Conservation (phyloP, 495 filamentous ascomycete species). For the Penicillium egyptiacum region DNA sequence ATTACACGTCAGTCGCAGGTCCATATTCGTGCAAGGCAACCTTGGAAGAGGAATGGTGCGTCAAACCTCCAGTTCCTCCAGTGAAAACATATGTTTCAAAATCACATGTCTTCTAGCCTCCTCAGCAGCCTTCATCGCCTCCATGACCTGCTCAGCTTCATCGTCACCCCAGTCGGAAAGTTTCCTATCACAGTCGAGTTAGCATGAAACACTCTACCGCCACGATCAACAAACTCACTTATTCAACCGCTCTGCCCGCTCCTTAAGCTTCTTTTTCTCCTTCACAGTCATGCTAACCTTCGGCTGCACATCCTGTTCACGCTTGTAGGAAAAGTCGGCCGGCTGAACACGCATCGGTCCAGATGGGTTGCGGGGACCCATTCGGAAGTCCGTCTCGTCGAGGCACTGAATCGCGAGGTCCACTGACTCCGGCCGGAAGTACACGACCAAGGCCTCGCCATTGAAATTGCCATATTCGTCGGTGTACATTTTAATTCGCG, state of each 20-base stretch:
- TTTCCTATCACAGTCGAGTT: conserved; percentile 54
- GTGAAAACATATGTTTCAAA: conserved; percentile 92
- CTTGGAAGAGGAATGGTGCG: neutral
- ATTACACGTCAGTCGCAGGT: conserved; percentile 20
- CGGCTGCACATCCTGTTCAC: conserved; percentile 55
- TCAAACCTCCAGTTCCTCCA: conserved; percentile 69
- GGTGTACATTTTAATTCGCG: conserved; percentile 90
- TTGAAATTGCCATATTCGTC: conserved; percentile 83
- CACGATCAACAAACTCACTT: conserved; percentile 44
- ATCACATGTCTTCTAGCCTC: conserved; percentile 59
- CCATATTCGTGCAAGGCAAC: neutral
- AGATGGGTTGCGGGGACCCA: conserved; percentile 51
- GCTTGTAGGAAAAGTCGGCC: conserved; percentile 90
- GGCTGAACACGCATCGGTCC: conserved; percentile 77
- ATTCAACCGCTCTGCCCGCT: conserved; percentile 82
- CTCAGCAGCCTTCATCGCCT: conserved; percentile 68
- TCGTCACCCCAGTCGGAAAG: conserved; percentile 93
- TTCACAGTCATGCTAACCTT: conserved; percentile 49
- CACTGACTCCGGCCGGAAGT: conserved; percentile 90
- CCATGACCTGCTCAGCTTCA: conserved; percentile 54
- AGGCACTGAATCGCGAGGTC: conserved; percentile 85
- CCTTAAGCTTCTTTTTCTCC: conserved; percentile 82
- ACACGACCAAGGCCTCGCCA: conserved; percentile 89
- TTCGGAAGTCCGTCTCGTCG: conserved; percentile 83
- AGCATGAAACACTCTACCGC: neutral